Evolutionary conservation across 1,284 basidiomycete genomes (phyloP), one percentile per base, ranked within the genome.

Genomic region (Microbotryum saponariae): DNA sequence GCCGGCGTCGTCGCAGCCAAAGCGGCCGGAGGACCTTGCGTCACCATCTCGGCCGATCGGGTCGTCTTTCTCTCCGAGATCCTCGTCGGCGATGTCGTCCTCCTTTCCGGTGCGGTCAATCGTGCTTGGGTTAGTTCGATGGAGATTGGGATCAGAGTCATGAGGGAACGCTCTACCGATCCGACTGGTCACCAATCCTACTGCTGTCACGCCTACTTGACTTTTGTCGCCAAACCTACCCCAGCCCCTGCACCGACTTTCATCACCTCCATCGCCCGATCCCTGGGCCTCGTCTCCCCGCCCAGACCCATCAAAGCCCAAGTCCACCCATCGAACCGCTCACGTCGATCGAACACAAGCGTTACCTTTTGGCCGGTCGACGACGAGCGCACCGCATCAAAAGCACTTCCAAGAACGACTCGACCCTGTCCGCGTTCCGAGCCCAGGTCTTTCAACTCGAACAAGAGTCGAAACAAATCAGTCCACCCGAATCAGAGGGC

Each of bases 161-260:
- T 72, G 54, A 70, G 72, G 33, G 75, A 77, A 54, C 68, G 71
- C 23, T 51, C 48, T 4, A 29, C 31, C 10, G 58, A 59, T 25
- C 60, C 67, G 21, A 53, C 65, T 1, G 71, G 74, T 18, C 50
- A 56, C 7, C 62, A 71, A 6, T 66, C 67, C 2, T 77, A 76
- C 57, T 75, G 74, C 66, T 74, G 73, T 56, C 75, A 76, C 58
- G 73, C 75, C 4, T 77, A 77, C 62, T 69, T 77, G 58, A 77
- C 75, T 12, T 77, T 77, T 58, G 76, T 77, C 53, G 73, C 73
- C 31, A 67, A 67, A 21, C 63, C 70, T 3, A 56, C 55, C 5
- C 60, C 63, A 2, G 55, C 69, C 2, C 16, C 64, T 0, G 42
- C 62, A 2, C 51, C 52, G 5, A 27, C 49, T 3, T 18, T 42